Evolutionary conservation across 2,329 filamentous ascomycete species (phyloP).

Genomic region (Claviceps sp.): DNA sequence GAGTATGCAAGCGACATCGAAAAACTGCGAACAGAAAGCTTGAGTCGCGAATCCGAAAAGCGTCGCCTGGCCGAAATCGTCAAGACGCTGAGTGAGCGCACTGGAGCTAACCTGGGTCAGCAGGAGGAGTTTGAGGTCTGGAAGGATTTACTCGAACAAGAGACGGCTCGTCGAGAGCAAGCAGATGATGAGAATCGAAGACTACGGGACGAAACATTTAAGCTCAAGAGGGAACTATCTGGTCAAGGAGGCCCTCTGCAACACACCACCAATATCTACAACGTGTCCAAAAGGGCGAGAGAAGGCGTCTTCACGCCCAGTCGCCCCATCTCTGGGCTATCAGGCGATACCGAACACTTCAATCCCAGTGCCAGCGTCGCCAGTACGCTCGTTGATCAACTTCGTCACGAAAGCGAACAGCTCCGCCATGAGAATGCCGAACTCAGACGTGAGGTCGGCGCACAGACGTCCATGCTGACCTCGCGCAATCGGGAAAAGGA

Average conservation of each 20-base stretch:
- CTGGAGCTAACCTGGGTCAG: conserved; percentile 34
- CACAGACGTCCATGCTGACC: conserved; percentile 94
- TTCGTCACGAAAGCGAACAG: conserved; percentile 55
- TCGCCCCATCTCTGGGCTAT: conserved; percentile 35
- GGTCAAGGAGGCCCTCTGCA: conserved; percentile 25
- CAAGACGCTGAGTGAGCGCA: conserved; percentile 36
- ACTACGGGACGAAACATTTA: conserved; percentile 72
- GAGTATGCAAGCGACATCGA: conserved; percentile 76
- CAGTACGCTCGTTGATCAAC: conserved; percentile 63
- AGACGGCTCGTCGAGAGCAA: conserved; percentile 78
- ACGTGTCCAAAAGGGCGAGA: conserved; percentile 44
- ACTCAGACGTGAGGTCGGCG: conserved; percentile 78
- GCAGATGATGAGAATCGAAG: conserved; percentile 77
- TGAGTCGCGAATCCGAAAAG: conserved; percentile 74
- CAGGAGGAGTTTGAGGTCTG: conserved; percentile 70
- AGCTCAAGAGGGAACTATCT: conserved; percentile 47
- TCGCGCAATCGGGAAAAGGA: conserved; percentile 93
- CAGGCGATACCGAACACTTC: conserved; percentile 36
- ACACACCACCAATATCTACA: conserved; percentile 54
- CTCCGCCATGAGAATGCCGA: conserved; percentile 87
- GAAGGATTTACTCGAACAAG: conserved; percentile 88
- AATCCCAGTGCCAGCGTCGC: conserved; percentile 42
- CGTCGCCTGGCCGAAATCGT: conserved; percentile 74
- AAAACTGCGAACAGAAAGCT: conserved; percentile 61
- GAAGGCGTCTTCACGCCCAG: conserved; percentile 30